Conservation (phyloP, 257 asterid species). For the Solanum pinnatisectum region DNA sequence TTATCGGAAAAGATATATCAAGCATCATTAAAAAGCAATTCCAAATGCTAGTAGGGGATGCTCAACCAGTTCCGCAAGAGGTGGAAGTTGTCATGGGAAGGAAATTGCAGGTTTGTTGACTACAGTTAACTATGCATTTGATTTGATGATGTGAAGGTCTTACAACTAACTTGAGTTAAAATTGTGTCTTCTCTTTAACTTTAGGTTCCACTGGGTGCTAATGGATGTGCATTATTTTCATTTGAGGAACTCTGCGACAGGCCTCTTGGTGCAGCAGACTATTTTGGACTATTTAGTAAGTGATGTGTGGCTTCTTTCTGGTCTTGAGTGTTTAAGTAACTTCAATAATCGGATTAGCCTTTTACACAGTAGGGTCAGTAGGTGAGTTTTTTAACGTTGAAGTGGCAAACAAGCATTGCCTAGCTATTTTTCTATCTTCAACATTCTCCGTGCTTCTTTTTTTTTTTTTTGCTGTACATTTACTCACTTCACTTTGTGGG, state of each 20-base stretch:
- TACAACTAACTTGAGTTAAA: neutral
- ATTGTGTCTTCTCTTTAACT: neutral
- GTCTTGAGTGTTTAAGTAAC: neutral
- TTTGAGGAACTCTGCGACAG: slow-evolving; percentile 86
- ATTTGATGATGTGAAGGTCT: neutral
- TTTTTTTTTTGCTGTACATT: neutral
- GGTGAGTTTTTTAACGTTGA: neutral
- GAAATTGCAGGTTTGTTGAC: slow-evolving; percentile 47
- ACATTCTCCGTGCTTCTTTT: neutral
- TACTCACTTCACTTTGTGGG: neutral
- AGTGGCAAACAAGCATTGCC: neutral
- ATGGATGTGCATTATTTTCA: slow-evolving; percentile 80
- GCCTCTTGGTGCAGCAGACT: slow-evolving; percentile 99
- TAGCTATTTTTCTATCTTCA: neutral
- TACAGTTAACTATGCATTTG: neutral
- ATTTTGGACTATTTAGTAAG: slow-evolving; percentile 80
- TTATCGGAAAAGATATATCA: slow-evolving; percentile 44
- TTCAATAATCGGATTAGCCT: neutral
- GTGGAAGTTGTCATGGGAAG: slow-evolving; percentile 97
- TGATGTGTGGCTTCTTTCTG: neutral
- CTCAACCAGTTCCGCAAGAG: slow-evolving; percentile 50
- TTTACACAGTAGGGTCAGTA: neutral
- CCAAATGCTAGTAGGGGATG: slow-evolving; percentile 49
- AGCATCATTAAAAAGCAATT: slow-evolving; percentile 60
- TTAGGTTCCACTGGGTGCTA: slow-evolving; percentile 80